phyloP scores from a whole-genome alignment of 1,284 basidiomycete genomes.

The Dichomitus squalens region DNA sequence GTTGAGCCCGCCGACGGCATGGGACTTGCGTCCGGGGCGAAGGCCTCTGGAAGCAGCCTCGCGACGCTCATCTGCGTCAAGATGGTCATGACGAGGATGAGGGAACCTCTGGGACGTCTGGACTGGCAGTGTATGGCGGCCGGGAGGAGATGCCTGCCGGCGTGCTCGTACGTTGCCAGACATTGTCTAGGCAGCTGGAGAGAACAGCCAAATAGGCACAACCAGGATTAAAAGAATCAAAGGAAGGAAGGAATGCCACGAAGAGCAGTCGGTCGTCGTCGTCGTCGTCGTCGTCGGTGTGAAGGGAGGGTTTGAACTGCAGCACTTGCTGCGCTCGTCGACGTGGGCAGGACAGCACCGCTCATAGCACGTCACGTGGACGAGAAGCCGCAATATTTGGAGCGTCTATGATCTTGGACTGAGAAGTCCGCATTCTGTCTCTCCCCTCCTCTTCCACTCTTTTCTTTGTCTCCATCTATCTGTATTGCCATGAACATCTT shows the following conservation, averaged over 20 bases:
- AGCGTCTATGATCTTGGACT: background rate
- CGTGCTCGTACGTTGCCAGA: constrained; percentile 50
- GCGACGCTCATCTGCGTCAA: constrained; percentile 73
- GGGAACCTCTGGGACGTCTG: constrained; percentile 58
- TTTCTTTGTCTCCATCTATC: background rate
- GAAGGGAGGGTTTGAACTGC: background rate
- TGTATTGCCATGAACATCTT: constrained; percentile 46
- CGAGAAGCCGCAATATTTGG: background rate
- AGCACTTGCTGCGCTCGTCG: constrained; percentile 11
- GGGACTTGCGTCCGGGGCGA: constrained; percentile 52
- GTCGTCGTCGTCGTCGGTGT: background rate
- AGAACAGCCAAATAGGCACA: background rate
- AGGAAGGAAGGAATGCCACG: constrained; percentile 11
- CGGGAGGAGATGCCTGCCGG: constrained; percentile 67
- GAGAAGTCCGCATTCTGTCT: background rate
- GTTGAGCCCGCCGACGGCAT: constrained; percentile 65
- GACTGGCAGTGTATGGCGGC: constrained; percentile 41
- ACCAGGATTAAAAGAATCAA: background rate
- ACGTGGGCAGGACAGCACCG: constrained; percentile 10
- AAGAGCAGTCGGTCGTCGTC: constrained; percentile 4
- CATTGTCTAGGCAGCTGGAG: constrained; percentile 26
- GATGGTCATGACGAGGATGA: constrained; percentile 56
- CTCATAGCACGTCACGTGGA: too few relatives aligned
- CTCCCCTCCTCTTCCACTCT: too few relatives aligned
- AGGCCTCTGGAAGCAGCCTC: constrained; percentile 69